phyloP scores from a whole-genome alignment of 177 flowering plant species.

The Tripterygium wilfordii region DNA sequence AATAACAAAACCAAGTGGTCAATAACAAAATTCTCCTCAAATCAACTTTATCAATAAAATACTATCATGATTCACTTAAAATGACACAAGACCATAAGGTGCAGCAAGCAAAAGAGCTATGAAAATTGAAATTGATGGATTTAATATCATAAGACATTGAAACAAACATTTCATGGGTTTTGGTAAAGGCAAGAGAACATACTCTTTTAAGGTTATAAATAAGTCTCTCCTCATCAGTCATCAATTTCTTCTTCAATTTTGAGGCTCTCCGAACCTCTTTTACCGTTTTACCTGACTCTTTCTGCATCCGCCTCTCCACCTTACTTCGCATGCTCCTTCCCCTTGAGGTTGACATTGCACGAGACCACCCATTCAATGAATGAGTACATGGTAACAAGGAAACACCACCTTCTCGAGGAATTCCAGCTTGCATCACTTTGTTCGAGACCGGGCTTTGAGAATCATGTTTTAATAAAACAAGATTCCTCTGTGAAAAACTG shows the following conservation, averaged over 20 bases:
- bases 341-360: slow-evolving; percentile 40
- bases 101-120: no score
- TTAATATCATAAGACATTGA: no score
- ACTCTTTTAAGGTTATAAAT: slow-evolving; percentile 78
- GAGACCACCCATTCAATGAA: slow-evolving; percentile 22
- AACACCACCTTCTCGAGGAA: neutral
- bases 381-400: slow-evolving; percentile 5
- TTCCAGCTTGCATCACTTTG: slow-evolving; percentile 9
- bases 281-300: slow-evolving; percentile 63
- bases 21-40: no score
- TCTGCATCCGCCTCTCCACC: slow-evolving; percentile 71
- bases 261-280: slow-evolving; percentile 68
- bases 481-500: slow-evolving; percentile 24
- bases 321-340: slow-evolving; percentile 75
- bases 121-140: no score
- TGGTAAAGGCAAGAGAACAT: slow-evolving; percentile 8
- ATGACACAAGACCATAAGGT: no score
- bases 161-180: no score
- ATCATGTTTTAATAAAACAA: slow-evolving; percentile 8
- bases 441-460: slow-evolving; percentile 9
- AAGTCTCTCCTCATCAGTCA: slow-evolving; percentile 87
- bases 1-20: no score
- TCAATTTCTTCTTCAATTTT: slow-evolving; percentile 64
- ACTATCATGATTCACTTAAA: no score
- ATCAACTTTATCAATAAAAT: no score